Base-by-base conservation (phyloP, 2,329 filamentous ascomycete species). In the Passalora sequoiae region DNA sequence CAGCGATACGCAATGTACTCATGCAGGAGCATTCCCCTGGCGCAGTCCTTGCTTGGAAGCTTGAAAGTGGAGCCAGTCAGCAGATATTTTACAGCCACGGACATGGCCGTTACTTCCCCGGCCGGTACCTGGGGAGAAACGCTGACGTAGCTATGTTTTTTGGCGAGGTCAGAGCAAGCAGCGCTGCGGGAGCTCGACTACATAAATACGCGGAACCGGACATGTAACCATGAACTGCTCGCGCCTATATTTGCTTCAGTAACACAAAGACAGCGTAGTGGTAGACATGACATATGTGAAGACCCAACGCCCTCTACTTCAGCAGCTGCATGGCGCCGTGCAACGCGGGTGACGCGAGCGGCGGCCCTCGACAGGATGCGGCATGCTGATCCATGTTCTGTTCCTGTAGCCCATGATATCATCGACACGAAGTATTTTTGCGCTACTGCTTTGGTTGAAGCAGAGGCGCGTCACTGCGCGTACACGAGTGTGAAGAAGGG, bases 71-170 rank as follows among this genome's bases (percentile, higher is more conserved):
- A n/a, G n/a, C n/a, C n/a, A n/a, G n/a, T n/a, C n/a, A n/a, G n/a
- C n/a, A n/a, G n/a, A n/a, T n/a, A n/a, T n/a, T n/a, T n/a, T n/a
- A n/a, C n/a, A n/a, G n/a, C n/a, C n/a, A n/a, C n/a, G n/a, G n/a
- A n/a, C n/a, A n/a, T n/a, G n/a, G n/a, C n/a, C n/a, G n/a, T n/a
- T n/a, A n/a, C n/a, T n/a, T n/a, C n/a, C n/a, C n/a, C n/a, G n/a
- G n/a, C n/a, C n/a, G n/a, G n/a, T n/a, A n/a, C n/a, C n/a, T n/a
- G n/a, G n/a, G n/a, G n/a, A n/a, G n/a, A n/a, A 10, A 12, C 13
- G 24, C 33, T 36, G 33, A 36, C 33, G 33, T 36, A 36, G 33
- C 33, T 21, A 12, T 24, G 6, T 36, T 36, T 17, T 36, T 16
- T 19, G n/a, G n/a, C n/a, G n/a, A n/a, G 20, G 15, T 15, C 30